These are phyloP conservation scores for Carpinus fangiana DNA, from an alignment of 306 rosid genomes.

Conservation along the genomic window DNA sequence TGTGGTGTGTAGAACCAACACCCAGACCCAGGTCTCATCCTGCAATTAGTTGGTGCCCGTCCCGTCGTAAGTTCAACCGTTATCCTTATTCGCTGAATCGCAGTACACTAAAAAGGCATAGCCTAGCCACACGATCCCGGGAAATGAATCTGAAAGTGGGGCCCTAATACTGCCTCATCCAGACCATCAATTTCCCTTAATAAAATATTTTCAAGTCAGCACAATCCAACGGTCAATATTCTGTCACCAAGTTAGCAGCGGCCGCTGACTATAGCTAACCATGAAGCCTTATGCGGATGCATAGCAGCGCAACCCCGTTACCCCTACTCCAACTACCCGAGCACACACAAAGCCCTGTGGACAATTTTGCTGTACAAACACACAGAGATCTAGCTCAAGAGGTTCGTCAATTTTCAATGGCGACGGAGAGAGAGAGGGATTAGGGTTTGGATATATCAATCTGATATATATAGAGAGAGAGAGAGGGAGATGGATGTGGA, in stretches of 20 bases:
- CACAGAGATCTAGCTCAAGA: constrained; percentile 28
- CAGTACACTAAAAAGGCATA: too few relatives aligned
- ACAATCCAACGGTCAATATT: neutral
- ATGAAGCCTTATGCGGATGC: neutral
- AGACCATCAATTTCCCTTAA: neutral
- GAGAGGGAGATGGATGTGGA: constrained; percentile 66
- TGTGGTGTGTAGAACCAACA: too few relatives aligned
- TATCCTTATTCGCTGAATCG: too few relatives aligned
- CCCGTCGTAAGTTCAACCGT: too few relatives aligned
- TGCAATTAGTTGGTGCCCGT: too few relatives aligned
- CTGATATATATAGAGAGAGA: neutral
- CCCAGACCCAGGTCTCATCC: too few relatives aligned
- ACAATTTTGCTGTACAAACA: neutral
- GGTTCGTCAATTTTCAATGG: constrained; percentile 38
- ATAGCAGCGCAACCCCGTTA: neutral
- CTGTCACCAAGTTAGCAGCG: too few relatives aligned
- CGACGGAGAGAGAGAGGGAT: constrained; percentile 18
- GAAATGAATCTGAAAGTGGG: neutral
- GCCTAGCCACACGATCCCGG: too few relatives aligned
- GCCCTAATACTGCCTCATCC: neutral
- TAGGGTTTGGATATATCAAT: constrained; percentile 34
- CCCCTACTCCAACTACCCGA: neutral
- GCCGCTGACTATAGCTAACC: neutral
- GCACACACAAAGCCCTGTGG: neutral
- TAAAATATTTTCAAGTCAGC: neutral